phyloP scores from a whole-genome alignment of 2,329 filamentous ascomycete genomes.

The Sporothrix humicola region DNA sequence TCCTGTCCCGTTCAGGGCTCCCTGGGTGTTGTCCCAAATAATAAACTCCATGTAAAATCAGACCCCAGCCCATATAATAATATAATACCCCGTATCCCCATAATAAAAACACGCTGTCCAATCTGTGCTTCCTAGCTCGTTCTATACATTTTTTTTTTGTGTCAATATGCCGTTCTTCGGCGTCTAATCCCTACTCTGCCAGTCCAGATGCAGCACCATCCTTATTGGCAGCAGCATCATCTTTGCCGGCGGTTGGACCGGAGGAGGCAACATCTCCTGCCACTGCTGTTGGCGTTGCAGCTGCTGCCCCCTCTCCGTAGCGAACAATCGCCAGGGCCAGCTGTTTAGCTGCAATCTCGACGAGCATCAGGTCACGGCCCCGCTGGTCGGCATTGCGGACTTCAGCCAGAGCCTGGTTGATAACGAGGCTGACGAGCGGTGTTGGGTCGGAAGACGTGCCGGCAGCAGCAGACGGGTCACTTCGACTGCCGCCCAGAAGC shows the following conservation, averaged over 20 bases:
- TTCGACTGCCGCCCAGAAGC: slow-evolving; percentile 24
- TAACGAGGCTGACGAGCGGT: slow-evolving; percentile 50
- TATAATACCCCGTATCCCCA: background rate
- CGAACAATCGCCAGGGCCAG: slow-evolving; percentile 59
- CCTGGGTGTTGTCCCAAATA: background rate
- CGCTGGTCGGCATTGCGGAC: slow-evolving; percentile 52
- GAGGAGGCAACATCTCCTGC: background rate
- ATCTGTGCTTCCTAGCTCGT: background rate
- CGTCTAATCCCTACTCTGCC: background rate
- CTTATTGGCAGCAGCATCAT: background rate
- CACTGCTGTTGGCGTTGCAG: slow-evolving; percentile 34
- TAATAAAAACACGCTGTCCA: background rate
- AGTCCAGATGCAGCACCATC: background rate
- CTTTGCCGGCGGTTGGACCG: background rate
- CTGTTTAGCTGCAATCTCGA: slow-evolving; percentile 61
- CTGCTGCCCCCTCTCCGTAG: slow-evolving; percentile 51
- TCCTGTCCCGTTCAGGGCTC: background rate
- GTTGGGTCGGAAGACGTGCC: background rate
- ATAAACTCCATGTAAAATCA: slow-evolving; percentile 5
- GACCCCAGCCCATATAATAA: background rate
- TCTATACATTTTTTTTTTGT: background rate
- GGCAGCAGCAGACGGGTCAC: background rate
- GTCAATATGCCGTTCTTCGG: too few species aligned
- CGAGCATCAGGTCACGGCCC: slow-evolving; percentile 55
- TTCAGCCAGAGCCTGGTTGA: slow-evolving; percentile 55